Evolutionary conservation across 2,329 filamentous ascomycete genomes (phyloP).

Genomic region (Trichoderma sp.): DNA sequence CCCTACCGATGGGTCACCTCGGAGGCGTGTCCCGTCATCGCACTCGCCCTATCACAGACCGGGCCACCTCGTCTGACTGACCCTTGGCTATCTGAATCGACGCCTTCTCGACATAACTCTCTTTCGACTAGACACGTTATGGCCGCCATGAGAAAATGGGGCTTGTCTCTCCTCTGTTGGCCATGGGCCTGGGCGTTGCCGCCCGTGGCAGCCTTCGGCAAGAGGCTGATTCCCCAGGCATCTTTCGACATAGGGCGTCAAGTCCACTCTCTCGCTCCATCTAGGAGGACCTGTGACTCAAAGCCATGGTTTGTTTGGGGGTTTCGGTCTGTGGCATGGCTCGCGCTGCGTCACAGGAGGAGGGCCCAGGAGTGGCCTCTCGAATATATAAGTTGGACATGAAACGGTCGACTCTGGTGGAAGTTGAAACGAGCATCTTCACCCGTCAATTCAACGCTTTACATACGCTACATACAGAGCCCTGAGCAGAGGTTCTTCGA

Average conservation of each 20-base stretch:
- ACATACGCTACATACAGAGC: not conserved
- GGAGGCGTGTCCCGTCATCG: not conserved
- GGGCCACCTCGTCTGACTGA: not conserved
- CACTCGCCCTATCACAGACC: conserved; percentile 13
- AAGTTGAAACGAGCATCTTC: conserved; percentile 2
- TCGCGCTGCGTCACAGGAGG: conserved; percentile 2
- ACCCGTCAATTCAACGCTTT: not conserved
- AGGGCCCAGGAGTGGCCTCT: not conserved
- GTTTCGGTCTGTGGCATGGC: not conserved
- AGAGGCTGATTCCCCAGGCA: conserved; percentile 15
- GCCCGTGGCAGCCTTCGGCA: conserved; percentile 17
- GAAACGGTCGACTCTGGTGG: not conserved
- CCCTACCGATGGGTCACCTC: conserved; percentile 17
- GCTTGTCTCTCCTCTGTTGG: not conserved
- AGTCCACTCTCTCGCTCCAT: not conserved
- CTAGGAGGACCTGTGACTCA: conserved; percentile 22
- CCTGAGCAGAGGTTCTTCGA: not conserved
- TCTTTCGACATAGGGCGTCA: conserved; percentile 1
- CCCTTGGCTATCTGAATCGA: not conserved
- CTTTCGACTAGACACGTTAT: not conserved
- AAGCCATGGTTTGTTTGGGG: conserved; percentile 3
- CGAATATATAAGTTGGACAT: not conserved
- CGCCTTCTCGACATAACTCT: conserved; percentile 8
- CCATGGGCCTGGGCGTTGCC: not conserved
- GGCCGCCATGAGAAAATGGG: conserved; percentile 1